Conservation (phyloP, 2,329 filamentous ascomycete species). For the Exophiala mesophila region DNA sequence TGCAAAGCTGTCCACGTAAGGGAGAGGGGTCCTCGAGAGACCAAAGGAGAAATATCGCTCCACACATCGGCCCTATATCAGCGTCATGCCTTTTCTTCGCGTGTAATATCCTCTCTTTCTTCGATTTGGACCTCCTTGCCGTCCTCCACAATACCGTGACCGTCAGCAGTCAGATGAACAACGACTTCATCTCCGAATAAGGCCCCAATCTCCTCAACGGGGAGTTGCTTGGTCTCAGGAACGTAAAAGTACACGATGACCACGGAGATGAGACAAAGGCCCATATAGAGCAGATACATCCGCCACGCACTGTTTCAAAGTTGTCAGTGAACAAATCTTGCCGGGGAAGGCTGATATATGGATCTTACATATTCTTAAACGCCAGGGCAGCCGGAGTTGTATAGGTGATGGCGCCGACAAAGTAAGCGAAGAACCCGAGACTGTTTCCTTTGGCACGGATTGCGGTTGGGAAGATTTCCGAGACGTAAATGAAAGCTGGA, state of each 20-base stretch:
- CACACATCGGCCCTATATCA: too few relatives aligned
- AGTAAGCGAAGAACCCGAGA: slow-evolving; percentile 8
- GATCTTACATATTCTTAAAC: slow-evolving; percentile 14
- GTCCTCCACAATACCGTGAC: slow-evolving; percentile 14
- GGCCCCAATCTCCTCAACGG: slow-evolving; percentile 36
- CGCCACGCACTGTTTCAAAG: slow-evolving; percentile 8
- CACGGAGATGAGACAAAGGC: slow-evolving; percentile 9
- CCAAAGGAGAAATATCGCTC: too few relatives aligned
- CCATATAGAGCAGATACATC: slow-evolving; percentile 28
- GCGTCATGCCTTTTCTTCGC: too few relatives aligned
- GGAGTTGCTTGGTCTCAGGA: slow-evolving; percentile 31
- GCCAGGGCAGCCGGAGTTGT: slow-evolving; percentile 1
- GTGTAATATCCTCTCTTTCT: too few relatives aligned
- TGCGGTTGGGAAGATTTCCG: slow-evolving; percentile 15
- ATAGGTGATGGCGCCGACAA: slow-evolving; percentile 9
- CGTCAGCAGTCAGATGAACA: slow-evolving; percentile 14
- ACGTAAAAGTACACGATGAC: slow-evolving; percentile 14
- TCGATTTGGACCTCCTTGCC: background rate
- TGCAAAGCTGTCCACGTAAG: too few relatives aligned
- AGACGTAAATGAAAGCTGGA: slow-evolving; percentile 37
- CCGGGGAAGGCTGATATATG: background rate
- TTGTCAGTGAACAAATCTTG: too few relatives aligned
- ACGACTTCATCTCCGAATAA: slow-evolving; percentile 27
- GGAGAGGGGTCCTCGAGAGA: too few relatives aligned
- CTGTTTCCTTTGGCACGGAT: slow-evolving; percentile 11